These are phyloP conservation scores for Volvox africanus DNA, from an alignment of 139 green algal genomes.

Conservation along the genomic window DNA sequence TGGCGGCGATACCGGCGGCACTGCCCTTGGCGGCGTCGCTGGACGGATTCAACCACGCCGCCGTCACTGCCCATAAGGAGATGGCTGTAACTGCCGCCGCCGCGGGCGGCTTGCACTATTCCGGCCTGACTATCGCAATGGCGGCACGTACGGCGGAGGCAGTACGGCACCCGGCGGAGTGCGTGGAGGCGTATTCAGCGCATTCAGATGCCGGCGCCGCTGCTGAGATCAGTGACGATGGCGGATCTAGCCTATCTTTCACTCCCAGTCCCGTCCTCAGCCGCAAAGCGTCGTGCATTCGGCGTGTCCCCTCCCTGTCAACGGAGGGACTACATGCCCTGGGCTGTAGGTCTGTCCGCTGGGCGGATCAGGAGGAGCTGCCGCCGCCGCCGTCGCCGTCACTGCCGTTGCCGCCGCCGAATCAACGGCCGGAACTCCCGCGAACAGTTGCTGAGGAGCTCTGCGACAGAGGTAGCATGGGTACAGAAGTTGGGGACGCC, in stretches of 20 bases:
- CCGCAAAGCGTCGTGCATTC: constrained; percentile 11
- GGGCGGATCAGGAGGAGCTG: constrained; percentile 8
- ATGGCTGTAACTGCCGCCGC: constrained; percentile 26
- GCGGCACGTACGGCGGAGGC: constrained; percentile 27
- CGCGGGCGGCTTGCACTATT: constrained; percentile 41
- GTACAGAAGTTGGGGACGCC: background rate
- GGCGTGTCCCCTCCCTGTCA: background rate
- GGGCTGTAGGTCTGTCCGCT: constrained; percentile 1
- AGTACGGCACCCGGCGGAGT: constrained; percentile 10
- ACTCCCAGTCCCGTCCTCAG: background rate
- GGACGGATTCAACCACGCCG: background rate
- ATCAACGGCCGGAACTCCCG: background rate
- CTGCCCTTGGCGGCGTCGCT: background rate
- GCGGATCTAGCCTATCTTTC: background rate
- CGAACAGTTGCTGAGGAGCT: background rate
- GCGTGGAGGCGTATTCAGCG: background rate
- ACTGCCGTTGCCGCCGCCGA: background rate
- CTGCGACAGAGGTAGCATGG: background rate
- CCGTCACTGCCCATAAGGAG: constrained; percentile 11
- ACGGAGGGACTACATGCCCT: background rate
- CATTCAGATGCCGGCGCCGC: too few species aligned
- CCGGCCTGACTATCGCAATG: background rate
- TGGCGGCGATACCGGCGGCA: background rate
- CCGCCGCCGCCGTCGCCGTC: background rate
- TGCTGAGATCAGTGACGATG: background rate